Conservation (phyloP, 495 filamentous ascomycete genomes). For the Penicillium coprophilum region DNA sequence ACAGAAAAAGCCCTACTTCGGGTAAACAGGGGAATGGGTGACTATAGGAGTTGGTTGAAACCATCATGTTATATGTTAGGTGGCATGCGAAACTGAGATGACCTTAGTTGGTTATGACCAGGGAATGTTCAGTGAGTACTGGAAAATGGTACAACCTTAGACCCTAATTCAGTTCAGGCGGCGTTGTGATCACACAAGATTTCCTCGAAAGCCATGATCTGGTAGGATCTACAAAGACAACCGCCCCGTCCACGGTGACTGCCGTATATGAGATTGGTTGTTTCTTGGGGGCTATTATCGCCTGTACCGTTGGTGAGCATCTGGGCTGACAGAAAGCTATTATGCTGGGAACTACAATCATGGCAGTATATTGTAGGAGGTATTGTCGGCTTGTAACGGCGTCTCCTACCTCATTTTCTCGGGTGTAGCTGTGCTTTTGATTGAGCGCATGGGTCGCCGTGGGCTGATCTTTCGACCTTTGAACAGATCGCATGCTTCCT, state of each 20-base stretch:
- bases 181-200: constrained; percentile 56
- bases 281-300: constrained; percentile 54
- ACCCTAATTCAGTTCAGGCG: constrained; percentile 32
- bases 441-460: constrained; percentile 52
- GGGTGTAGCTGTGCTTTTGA: constrained; percentile 42
- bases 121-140: constrained; percentile 47
- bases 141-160: neutral
- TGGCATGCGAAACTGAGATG: constrained; percentile 59
- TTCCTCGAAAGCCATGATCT: constrained; percentile 55
- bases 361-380: constrained; percentile 61
- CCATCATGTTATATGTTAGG: constrained; percentile 18
- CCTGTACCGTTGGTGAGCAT: constrained; percentile 55
- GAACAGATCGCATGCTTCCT: constrained; percentile 52
- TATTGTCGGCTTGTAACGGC: constrained; percentile 51
- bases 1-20: constrained; percentile 53
- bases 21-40: constrained; percentile 56
- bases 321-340: constrained; percentile 60
- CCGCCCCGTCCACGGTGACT: constrained; percentile 56
- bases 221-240: constrained; percentile 48
- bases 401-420: constrained; percentile 52
- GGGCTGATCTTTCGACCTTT: constrained; percentile 51
- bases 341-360: constrained; percentile 54
- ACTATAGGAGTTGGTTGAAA: constrained; percentile 17
- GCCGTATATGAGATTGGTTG: constrained; percentile 64
- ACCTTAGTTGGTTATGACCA: constrained; percentile 63